A percentile compares a stretch with the other conserved stretches of the same genome.
These are phyloP conservation scores for Populus deltoides DNA, from an alignment of 345 rosid species.

Conservation along the genomic window DNA sequence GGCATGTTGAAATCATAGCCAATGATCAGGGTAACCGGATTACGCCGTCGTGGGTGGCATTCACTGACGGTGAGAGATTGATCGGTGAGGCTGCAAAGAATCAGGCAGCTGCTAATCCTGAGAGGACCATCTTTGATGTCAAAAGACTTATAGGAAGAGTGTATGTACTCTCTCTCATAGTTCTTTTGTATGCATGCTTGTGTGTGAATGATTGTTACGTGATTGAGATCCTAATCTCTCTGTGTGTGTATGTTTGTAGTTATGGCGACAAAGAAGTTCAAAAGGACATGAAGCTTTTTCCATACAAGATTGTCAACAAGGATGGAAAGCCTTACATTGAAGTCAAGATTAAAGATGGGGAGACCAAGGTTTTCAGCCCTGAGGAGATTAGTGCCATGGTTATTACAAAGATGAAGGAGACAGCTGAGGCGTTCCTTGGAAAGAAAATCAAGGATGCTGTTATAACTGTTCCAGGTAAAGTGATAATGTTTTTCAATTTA, in stretches of 20 bases:
- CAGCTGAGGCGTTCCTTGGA: constrained; percentile 32
- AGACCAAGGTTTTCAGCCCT: constrained; percentile 30
- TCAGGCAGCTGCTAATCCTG: constrained; percentile 21
- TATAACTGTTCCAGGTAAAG: constrained; percentile 29
- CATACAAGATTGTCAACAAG: constrained; percentile 31
- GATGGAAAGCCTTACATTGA: constrained; percentile 31
- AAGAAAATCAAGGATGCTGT: constrained; percentile 39
- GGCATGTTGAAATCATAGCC: constrained; percentile 96
- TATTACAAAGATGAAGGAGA: constrained; percentile 30
- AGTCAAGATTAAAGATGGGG: constrained; percentile 26
- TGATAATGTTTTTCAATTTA: background rate
- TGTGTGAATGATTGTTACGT: no score
- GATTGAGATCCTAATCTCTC: background rate
- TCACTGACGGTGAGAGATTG: constrained; percentile 85
- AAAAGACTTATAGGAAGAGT: constrained; percentile 30
- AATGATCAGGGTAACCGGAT: constrained; percentile 99
- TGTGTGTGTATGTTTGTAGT: background rate
- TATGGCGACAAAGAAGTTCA: constrained; percentile 33
- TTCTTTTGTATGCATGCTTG: background rate
- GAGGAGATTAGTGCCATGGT: constrained; percentile 34
- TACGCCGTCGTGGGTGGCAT: constrained; percentile 96
- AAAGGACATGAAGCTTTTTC: constrained; percentile 28
- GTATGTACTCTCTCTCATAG: background rate
- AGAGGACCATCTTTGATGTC: constrained; percentile 31
- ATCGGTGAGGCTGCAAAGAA: constrained; percentile 87